Evolutionary conservation across 148 eudicot genomes (phyloP).

Genomic region (Mesembryanthemum crystallinum): DNA sequence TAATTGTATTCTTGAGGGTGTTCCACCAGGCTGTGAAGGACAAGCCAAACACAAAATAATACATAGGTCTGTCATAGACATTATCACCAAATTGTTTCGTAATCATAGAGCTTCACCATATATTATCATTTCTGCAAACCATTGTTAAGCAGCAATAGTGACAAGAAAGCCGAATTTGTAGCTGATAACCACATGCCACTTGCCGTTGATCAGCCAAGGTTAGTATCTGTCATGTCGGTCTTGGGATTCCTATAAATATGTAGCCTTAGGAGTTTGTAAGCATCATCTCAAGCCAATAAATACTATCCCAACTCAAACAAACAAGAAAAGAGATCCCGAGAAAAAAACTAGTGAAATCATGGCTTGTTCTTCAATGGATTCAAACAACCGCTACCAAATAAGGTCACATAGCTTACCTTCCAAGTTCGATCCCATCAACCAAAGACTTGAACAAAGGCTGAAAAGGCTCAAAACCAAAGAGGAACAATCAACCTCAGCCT

Average conservation of each 20-base stretch:
- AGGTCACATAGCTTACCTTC: constrained; percentile 43
- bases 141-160: neutral
- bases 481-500: constrained; percentile 26
- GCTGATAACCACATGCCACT: neutral
- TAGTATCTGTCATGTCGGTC: neutral
- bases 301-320: neutral
- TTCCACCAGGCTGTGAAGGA: constrained; percentile 18
- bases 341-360: no score
- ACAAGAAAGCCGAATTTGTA: neutral
- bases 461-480: constrained; percentile 37
- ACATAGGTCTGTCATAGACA: neutral
- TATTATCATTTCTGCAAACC: neutral
- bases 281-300: neutral
- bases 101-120: neutral
- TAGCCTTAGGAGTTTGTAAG: neutral
- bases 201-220: neutral
- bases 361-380: constrained; percentile 16
- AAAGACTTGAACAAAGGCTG: constrained; percentile 31
- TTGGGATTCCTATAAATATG: neutral
- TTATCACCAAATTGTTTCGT: neutral
- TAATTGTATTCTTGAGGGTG: neutral
- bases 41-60: constrained; percentile 5
- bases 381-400: constrained; percentile 6
- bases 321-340: no score
- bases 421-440: constrained; percentile 34